These are phyloP conservation scores for Pseudogymnoascus verrucosus DNA, from an alignment of 2,329 filamentous ascomycete genomes.

Conservation along the genomic window DNA sequence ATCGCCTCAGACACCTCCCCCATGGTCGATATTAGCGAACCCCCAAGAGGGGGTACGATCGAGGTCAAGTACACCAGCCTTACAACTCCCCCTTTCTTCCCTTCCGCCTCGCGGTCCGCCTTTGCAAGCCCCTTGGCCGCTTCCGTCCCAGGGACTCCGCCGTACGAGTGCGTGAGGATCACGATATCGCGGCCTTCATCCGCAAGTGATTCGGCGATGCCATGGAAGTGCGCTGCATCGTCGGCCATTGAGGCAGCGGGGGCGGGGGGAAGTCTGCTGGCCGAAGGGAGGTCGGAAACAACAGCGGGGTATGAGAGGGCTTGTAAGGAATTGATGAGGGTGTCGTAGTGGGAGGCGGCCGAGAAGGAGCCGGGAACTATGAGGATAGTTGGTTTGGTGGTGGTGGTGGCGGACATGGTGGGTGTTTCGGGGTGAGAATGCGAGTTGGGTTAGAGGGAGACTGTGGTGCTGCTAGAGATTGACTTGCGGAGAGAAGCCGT, in stretches of 20 bases:
- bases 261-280: conserved; percentile 15
- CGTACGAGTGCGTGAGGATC: conserved; percentile 34
- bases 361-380: conserved; percentile 23
- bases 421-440: not conserved
- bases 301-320: conserved; percentile 15
- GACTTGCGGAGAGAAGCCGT: not conserved
- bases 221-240: conserved; percentile 29
- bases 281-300: conserved; percentile 16
- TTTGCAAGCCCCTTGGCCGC: conserved; percentile 30
- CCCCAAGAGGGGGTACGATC: conserved; percentile 16
- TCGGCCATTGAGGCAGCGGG: conserved; percentile 26
- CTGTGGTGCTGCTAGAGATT: not conserved
- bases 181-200: conserved; percentile 32
- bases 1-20: not conserved
- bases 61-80: conserved; percentile 18
- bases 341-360: conserved; percentile 16
- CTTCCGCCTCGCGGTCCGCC: conserved; percentile 26
- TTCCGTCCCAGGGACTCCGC: conserved; percentile 30
- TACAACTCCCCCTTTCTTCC: conserved; percentile 30
- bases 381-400: conserved; percentile 20
- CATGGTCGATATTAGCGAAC: conserved; percentile 7
- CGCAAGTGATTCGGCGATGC: conserved; percentile 29
- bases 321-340: conserved; percentile 15
- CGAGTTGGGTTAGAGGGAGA: not conserved
- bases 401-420: not conserved